Evolutionary conservation across 768 basidiomycete species (phyloP).

Genomic region (Psilocybe sp.): DNA sequence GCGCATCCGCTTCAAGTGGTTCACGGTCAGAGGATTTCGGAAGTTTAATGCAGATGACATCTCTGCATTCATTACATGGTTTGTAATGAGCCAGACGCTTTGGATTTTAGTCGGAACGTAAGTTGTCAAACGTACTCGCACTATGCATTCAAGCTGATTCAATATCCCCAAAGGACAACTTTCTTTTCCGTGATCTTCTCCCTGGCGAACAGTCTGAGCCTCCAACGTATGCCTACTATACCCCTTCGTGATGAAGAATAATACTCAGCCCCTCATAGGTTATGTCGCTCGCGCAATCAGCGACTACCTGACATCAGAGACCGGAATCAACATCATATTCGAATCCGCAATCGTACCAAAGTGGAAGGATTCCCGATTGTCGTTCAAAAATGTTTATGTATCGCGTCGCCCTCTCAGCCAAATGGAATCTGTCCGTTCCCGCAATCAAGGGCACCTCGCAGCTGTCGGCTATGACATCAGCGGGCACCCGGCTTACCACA

Average conservation of each 20-base stretch:
- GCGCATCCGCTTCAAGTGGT: conserved; percentile 95
- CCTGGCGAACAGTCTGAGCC: conserved; percentile 78
- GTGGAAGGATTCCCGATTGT: conserved; percentile 94
- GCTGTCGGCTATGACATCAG: conserved; percentile 76
- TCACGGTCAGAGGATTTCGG: conserved; percentile 91
- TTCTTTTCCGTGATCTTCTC: conserved; percentile 95
- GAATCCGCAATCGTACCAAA: conserved; percentile 98
- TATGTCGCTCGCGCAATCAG: conserved; percentile 86
- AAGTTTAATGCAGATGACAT: conserved; percentile 96
- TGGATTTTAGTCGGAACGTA: conserved; percentile 96
- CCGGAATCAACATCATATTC: conserved; percentile 92
- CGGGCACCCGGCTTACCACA: conserved; percentile 71
- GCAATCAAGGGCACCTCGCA: conserved; percentile 36
- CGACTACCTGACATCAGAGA: conserved; percentile 89
- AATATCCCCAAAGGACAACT: conserved; percentile 60
- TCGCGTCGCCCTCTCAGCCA: conserved; percentile 62
- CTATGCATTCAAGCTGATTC: not conserved
- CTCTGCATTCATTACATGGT: conserved; percentile 94
- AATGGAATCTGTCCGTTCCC: conserved; percentile 16
- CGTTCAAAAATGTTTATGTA: conserved; percentile 95
- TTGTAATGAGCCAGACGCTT: conserved; percentile 90
- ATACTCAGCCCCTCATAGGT: conserved; percentile 38
- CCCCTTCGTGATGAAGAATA: no score
- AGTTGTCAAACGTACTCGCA: conserved; percentile 25
- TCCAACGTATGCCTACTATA: conserved; percentile 57